These are phyloP conservation scores for Leptodermis oblonga DNA, from an alignment of 257 asterid genomes.

Conservation along the genomic window DNA sequence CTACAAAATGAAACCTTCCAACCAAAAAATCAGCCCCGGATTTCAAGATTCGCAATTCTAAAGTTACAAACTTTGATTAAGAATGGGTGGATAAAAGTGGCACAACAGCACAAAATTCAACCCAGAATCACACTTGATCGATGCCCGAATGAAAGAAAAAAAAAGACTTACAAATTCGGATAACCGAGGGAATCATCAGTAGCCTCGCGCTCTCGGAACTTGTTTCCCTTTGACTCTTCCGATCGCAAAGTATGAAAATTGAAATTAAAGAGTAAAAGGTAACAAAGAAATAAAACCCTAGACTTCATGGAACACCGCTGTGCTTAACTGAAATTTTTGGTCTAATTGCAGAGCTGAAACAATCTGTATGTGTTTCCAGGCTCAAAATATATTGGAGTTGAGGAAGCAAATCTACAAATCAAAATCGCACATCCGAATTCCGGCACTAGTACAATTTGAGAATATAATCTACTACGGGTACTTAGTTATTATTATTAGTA, in stretches of 20 bases:
- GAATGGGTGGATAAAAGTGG: neutral
- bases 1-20: neutral
- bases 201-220: slow-evolving; percentile 93
- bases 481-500: neutral
- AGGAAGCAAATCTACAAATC: neutral
- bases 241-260: slow-evolving; percentile 53
- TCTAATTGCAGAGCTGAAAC: neutral
- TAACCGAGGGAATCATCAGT: slow-evolving; percentile 84
- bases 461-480: no score
- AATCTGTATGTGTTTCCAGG: neutral
- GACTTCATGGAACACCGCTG: slow-evolving; percentile 56
- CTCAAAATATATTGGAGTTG: neutral
- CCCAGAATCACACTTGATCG: neutral
- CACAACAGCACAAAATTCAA: neutral
- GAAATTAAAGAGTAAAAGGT: slow-evolving; percentile 49
- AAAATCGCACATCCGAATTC: neutral
- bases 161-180: slow-evolving; percentile 68
- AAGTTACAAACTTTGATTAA: neutral
- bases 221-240: slow-evolving; percentile 63
- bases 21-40: neutral
- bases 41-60: neutral
- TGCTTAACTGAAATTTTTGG: neutral
- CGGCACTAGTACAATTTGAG: neutral
- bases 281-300: slow-evolving; percentile 47
- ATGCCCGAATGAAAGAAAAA: neutral